A percentile compares a stretch with the other conserved stretches of the same genome.
Evolutionary conservation across 148 eudicot genomes (phyloP).

Genomic region (Hydrangea macrophylla): DNA sequence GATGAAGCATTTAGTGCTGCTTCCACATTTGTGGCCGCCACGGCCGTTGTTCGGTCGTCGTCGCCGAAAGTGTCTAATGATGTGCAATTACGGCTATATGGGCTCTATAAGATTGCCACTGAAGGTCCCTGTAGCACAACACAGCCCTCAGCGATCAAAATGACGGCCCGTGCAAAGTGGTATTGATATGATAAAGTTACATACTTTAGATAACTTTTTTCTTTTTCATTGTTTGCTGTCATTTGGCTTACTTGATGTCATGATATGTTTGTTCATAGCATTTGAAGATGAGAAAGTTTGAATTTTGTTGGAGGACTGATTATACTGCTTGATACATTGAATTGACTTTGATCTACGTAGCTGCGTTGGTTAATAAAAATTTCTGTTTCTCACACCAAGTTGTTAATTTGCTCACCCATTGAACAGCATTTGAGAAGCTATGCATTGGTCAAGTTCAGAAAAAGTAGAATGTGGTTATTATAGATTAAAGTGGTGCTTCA

Average conservation of each 20-base stretch:
- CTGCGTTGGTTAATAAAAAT: background rate
- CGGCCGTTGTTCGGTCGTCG: slow-evolving; percentile 62
- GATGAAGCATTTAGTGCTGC: slow-evolving; percentile 95
- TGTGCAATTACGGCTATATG: slow-evolving; percentile 80
- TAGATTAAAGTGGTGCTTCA: background rate
- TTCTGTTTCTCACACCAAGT: background rate
- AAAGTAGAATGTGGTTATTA: background rate
- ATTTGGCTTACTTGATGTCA: background rate
- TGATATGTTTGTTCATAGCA: background rate
- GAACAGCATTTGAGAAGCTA: background rate
- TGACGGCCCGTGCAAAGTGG: slow-evolving; percentile 98
- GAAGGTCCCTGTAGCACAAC: slow-evolving; percentile 89
- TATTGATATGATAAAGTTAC: slow-evolving; percentile 15
- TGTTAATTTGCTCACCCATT: background rate
- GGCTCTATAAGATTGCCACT: slow-evolving; percentile 83
- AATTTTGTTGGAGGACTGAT: background rate
- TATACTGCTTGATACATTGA: background rate
- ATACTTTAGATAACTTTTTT: background rate
- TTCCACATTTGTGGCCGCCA: slow-evolving; percentile 84
- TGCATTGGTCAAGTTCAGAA: background rate
- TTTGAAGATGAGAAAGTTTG: background rate
- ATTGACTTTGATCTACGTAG: too few species aligned
- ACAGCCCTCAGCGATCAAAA: slow-evolving; percentile 73
- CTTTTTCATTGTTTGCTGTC: background rate
- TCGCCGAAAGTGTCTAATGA: slow-evolving; percentile 68